Percentiles rank a stretch among this genome's conserved stretches.
phyloP scores from a whole-genome alignment of 495 filamentous ascomycete genomes.

The Trichoderma asperelloides region DNA sequence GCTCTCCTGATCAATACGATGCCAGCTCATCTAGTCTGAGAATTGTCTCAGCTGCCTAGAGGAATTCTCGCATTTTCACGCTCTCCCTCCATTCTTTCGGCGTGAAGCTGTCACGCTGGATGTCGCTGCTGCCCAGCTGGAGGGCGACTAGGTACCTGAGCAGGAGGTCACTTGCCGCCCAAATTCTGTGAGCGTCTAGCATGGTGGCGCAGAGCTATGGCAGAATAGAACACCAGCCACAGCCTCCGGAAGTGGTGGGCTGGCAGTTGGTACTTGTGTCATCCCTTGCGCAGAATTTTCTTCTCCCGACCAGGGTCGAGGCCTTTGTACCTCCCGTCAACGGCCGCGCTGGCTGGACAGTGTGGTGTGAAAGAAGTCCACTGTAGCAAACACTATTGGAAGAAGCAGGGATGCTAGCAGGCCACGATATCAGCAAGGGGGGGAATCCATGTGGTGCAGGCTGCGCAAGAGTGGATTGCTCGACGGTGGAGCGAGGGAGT shows the following conservation, averaged over 20 bases:
- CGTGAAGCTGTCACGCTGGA: neutral
- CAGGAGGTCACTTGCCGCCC: neutral
- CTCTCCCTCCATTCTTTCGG: neutral
- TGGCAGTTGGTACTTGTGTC: neutral
- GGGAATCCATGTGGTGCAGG: neutral
- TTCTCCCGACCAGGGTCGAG: neutral
- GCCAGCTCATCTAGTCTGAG: neutral
- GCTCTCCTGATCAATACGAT: neutral
- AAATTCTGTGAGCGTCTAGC: neutral
- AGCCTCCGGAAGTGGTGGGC: neutral
- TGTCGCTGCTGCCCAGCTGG: neutral
- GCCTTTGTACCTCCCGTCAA: neutral
- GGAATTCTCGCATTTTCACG: neutral
- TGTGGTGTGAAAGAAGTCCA: neutral
- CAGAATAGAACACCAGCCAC: neutral
- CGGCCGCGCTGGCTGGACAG: slow-evolving; percentile 1
- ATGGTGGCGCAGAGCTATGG: neutral
- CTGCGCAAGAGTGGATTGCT: neutral
- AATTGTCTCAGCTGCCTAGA: slow-evolving; percentile 3
- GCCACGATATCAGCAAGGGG: neutral
- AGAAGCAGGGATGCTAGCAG: neutral
- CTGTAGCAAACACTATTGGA: neutral
- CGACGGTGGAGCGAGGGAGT: neutral
- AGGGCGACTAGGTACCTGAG: neutral
- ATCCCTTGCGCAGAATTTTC: slow-evolving; percentile 2